Evolutionary conservation across 495 filamentous ascomycete genomes (phyloP).

Genomic region (Usnea hakonensis): DNA sequence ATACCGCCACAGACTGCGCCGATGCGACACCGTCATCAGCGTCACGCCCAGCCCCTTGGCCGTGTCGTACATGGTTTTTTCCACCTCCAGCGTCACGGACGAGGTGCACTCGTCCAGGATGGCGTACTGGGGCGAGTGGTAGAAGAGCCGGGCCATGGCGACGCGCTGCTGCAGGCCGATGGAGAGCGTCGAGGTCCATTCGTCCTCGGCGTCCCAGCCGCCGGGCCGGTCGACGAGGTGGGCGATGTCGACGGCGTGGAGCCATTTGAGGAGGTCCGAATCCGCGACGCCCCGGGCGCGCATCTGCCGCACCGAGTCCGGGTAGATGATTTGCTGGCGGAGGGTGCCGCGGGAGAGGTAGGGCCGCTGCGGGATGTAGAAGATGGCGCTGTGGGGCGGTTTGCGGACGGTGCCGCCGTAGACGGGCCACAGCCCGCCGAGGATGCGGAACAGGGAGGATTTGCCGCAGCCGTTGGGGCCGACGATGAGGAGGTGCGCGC

Average conservation of each 20-base stretch:
- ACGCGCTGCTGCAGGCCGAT: conserved; percentile 94
- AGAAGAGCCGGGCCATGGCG: conserved; percentile 94
- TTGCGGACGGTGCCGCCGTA: conserved; percentile 91
- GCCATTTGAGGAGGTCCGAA: conserved; percentile 65
- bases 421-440: conserved; percentile 97
- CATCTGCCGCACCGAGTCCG: conserved; percentile 82
- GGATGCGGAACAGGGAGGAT: conserved; percentile 87
- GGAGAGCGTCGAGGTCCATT: conserved; percentile 89
- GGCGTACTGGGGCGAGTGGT: conserved; percentile 80
- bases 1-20: conserved; percentile 91
- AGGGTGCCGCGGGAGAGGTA: conserved; percentile 85
- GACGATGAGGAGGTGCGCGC: conserved; percentile 88
- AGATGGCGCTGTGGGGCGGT: conserved; percentile 81
- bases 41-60: conserved; percentile 88
- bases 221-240: conserved; percentile 72
- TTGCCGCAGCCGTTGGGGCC: conserved; percentile 98
- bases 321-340: conserved; percentile 94
- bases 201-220: conserved; percentile 90
- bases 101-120: conserved; percentile 97
- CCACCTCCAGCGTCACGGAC: conserved; percentile 84
- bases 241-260: conserved; percentile 73
- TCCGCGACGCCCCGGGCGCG: conserved; percentile 77
- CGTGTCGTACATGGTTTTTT: conserved; percentile 93
- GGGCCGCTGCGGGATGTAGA: conserved; percentile 95
- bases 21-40: conserved; percentile 90